Evolutionary conservation across 441 rosid species (phyloP).

Genomic region (Hypseocharis bilobata): DNA sequence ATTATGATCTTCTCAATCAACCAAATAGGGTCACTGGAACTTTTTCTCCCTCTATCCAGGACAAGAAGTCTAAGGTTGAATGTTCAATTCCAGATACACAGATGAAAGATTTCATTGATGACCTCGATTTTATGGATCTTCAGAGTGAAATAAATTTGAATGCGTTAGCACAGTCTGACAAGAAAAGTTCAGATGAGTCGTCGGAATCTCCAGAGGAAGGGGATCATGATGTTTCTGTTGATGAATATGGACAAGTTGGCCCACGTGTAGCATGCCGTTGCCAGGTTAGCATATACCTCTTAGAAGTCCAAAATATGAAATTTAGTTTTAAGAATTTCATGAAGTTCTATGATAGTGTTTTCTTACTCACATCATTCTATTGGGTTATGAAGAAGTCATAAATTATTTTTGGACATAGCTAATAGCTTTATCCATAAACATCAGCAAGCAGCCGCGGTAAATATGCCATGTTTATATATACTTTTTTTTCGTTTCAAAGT

Average conservation of each 20-base stretch:
- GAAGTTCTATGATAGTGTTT: not conserved
- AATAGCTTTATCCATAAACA: not conserved
- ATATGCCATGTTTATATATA: not conserved
- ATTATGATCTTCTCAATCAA: not conserved
- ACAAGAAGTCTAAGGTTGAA: constrained; percentile 40
- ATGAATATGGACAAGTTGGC: constrained; percentile 36
- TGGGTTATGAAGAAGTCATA: not conserved
- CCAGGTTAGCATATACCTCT: constrained; percentile 38
- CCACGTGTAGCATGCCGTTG: constrained; percentile 37
- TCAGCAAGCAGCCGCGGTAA: no score
- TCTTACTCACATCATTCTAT: not conserved
- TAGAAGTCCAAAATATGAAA: not conserved
- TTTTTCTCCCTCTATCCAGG: constrained; percentile 46
- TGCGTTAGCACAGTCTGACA: constrained; percentile 9
- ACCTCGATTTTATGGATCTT: constrained; percentile 20
- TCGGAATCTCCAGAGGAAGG: constrained; percentile 30
- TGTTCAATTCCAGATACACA: constrained; percentile 22
- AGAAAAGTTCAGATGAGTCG: constrained; percentile 23
- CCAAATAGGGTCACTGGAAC: constrained; percentile 31
- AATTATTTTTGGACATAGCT: not conserved
- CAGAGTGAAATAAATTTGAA: constrained; percentile 15
- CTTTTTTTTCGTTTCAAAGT: not conserved
- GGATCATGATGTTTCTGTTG: constrained; percentile 21
- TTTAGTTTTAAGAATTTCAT: not conserved
- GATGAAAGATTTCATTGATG: constrained; percentile 21